These are phyloP conservation scores for Exophiala viscosa DNA, from an alignment of 2,329 filamentous ascomycete genomes.

Conservation along the genomic window DNA sequence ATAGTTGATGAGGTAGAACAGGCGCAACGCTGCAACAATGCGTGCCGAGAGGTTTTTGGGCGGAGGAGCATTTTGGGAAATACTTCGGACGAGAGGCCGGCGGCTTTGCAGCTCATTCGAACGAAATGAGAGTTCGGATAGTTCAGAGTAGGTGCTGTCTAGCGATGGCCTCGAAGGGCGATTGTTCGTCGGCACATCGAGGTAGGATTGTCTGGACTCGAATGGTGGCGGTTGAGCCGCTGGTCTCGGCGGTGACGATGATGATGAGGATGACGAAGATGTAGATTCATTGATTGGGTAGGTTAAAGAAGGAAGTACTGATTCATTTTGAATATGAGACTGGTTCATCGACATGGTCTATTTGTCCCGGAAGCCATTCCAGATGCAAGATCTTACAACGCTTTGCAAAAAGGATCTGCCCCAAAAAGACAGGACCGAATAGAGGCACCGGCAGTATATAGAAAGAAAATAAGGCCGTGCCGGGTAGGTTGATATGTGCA, in stretches of 20 bases:
- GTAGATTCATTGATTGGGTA: slow-evolving; percentile 1
- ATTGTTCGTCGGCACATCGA: slow-evolving; percentile 16
- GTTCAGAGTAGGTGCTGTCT: slow-evolving; percentile 26
- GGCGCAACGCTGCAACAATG: slow-evolving; percentile 32
- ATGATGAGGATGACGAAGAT: slow-evolving; percentile 1
- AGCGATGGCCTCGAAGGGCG: slow-evolving; percentile 16
- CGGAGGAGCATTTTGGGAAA: slow-evolving; percentile 13
- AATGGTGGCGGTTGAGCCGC: not conserved
- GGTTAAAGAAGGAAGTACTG: slow-evolving; percentile 3
- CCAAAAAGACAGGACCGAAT: not conserved
- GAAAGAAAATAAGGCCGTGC: too few relatives aligned
- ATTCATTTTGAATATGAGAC: not conserved
- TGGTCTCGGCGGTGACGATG: slow-evolving; percentile 10
- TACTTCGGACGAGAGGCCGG: slow-evolving; percentile 17
- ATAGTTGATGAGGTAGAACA: slow-evolving; percentile 63
- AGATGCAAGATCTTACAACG: not conserved
- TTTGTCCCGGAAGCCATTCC: slow-evolving; percentile 8
- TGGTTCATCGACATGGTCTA: slow-evolving; percentile 15
- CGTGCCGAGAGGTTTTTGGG: slow-evolving; percentile 18
- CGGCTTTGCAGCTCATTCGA: slow-evolving; percentile 20
- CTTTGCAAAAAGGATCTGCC: not conserved
- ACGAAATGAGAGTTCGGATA: slow-evolving; percentile 29
- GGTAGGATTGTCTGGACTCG: slow-evolving; percentile 6
- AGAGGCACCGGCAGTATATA: too few relatives aligned
- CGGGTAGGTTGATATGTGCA: too few relatives aligned